These are phyloP conservation scores for Papiliotrema fonsecae DNA, from an alignment of 1,284 basidiomycete species.

Conservation along the genomic window DNA sequence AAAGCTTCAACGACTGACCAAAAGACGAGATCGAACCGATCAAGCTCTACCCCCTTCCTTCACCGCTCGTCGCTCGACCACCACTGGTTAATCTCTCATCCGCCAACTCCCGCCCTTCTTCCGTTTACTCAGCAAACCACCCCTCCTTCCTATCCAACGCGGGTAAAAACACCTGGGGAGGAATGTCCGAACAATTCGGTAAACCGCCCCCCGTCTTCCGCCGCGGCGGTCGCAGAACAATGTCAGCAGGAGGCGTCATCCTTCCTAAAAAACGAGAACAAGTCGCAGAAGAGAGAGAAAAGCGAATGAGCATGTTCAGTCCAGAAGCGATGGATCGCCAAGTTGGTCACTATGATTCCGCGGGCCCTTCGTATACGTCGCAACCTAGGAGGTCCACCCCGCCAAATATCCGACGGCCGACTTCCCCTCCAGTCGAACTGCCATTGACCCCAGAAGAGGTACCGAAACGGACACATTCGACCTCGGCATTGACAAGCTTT, in stretches of 20 bases:
- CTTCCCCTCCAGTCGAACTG: too few species aligned
- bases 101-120: background rate
- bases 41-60: conserved; percentile 3
- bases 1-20: background rate
- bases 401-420: background rate
- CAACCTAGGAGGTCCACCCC: background rate
- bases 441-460: too few species aligned
- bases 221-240: background rate
- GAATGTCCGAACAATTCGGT: conserved; percentile 2
- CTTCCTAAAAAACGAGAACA: conserved; percentile 11
- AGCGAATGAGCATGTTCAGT: conserved; percentile 1
- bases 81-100: background rate
- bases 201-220: conserved; percentile 5
- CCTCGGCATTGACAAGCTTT: too few species aligned
- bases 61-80: background rate
- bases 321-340: conserved; percentile 1
- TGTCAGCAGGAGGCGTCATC: background rate
- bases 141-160: too few species aligned
- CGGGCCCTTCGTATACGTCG: too few species aligned
- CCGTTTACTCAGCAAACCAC: background rate
- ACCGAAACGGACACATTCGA: too few species aligned
- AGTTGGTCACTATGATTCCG: too few species aligned
- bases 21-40: conserved; percentile 2
- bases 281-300: background rate
- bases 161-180: conserved; percentile 5